Evolutionary conservation across 2,329 filamentous ascomycete species (phyloP).

Genomic region (Ilyonectria destructans): DNA sequence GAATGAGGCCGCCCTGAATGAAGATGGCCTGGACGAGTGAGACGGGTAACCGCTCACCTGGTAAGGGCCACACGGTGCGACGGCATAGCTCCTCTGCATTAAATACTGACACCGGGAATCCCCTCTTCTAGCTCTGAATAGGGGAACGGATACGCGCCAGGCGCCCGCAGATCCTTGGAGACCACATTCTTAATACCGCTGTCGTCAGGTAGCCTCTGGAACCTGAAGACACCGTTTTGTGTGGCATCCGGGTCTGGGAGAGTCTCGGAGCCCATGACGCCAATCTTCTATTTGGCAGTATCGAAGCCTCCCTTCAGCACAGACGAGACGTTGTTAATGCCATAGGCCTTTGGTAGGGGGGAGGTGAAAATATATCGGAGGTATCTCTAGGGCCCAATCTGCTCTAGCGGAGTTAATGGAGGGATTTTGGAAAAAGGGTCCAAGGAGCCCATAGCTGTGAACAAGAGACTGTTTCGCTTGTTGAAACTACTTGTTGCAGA

Average conservation of each 20-base stretch:
- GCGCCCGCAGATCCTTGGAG: constrained; percentile 11
- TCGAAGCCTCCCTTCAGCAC: constrained; percentile 21
- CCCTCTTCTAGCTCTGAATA: constrained; percentile 24
- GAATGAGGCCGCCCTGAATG: constrained; percentile 30
- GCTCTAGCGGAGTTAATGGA: constrained; percentile 28
- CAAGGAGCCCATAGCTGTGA: constrained; percentile 8
- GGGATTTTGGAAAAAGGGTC: constrained; percentile 10
- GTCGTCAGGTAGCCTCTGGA: constrained; percentile 16
- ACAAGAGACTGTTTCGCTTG: no score
- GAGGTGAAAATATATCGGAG: constrained; percentile 36
- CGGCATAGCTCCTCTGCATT: constrained; percentile 26
- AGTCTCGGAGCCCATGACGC: constrained; percentile 30
- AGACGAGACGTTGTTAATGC: neutral
- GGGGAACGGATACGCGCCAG: constrained; percentile 9
- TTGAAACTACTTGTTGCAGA: neutral
- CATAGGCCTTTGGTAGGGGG: constrained; percentile 12
- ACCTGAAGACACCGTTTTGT: constrained; percentile 26
- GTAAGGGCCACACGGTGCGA: constrained; percentile 22
- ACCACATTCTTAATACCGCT: constrained; percentile 2
- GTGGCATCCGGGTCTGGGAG: constrained; percentile 26
- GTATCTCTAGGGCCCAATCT: constrained; percentile 32
- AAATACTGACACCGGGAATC: constrained; percentile 31
- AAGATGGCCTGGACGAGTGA: constrained; percentile 33
- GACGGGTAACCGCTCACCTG: constrained; percentile 9
- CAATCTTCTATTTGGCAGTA: constrained; percentile 19